Evolutionary conservation across 1,139 yeast genomes (phyloP), one percentile per base, ranked within the genome.

Genomic region (Kluyveromyces sp.): DNA sequence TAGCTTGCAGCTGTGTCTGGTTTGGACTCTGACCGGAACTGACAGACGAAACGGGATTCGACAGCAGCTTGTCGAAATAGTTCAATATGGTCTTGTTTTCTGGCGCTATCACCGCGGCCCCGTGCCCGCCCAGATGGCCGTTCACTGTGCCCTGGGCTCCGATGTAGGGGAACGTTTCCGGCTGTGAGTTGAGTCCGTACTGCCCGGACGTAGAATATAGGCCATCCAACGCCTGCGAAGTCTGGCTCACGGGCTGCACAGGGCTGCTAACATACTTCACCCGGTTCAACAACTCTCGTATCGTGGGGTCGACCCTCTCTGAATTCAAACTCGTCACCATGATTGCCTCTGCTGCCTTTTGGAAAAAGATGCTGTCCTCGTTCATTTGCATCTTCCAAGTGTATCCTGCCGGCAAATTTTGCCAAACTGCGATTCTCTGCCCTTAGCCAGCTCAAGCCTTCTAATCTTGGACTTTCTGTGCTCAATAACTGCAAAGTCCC

Each of bases 311-410:
- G 16, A 57, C 46, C 37, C 48, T 52, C n/a, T 52, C 49, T 17
- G 51, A 45, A 34, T 57, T 50, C 29, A 51, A 36, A 15, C 58
- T 48, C 8, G 58, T 52, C 25, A 55, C 56, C 20, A 53, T 53
- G 12, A 60, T 49, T n/a, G 65, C 64, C 38, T 60, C 65, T 12
- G 60, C 57, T 19, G 65, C 65, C 40, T 53, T 54, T 37, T 52
- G 50, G 40, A 56, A 56, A 46, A 60, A 60, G 2, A 49, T 33
- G 12, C 53, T 48, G 35, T 56, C 61, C 40, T 58, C 63, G 19
- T 49, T 49, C 62, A 58, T 58, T 7, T 11, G 34, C 16, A 22
- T 22, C 26, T 22, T 22, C 26, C 9, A 6, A 22, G 8, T 22
- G 26, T 22, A 6, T 22, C 26, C 9, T 22, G 9, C 9, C 26